Evolutionary conservation across 768 basidiomycete genomes (phyloP).

Genomic region (Russula ochroleuca): DNA sequence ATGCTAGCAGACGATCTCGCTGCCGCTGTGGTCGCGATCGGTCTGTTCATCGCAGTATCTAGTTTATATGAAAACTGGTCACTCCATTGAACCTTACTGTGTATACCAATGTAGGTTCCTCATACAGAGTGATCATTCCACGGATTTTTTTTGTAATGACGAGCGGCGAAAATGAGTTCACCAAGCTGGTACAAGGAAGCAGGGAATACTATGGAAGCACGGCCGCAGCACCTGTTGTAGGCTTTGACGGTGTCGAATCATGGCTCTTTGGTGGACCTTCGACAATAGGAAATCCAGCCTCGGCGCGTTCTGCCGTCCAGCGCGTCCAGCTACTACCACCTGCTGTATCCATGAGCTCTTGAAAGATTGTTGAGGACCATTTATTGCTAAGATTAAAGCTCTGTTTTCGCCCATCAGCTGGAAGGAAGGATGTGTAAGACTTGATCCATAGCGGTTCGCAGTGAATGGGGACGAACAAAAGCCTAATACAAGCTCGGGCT

Average conservation of each 20-base stretch:
- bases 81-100: slow-evolving; percentile 9
- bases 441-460: neutral
- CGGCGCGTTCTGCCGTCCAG: slow-evolving; percentile 47
- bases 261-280: slow-evolving; percentile 24
- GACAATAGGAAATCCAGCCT: slow-evolving; percentile 48
- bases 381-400: slow-evolving; percentile 58
- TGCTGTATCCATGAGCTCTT: slow-evolving; percentile 65
- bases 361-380: slow-evolving; percentile 62
- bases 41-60: slow-evolving; percentile 45
- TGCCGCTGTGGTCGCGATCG: slow-evolving; percentile 64
- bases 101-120: slow-evolving; percentile 1
- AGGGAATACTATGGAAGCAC: slow-evolving; percentile 23
- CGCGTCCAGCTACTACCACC: slow-evolving; percentile 57
- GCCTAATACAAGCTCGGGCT: slow-evolving; percentile 55
- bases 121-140: neutral
- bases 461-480: slow-evolving; percentile 49
- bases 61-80: slow-evolving; percentile 12
- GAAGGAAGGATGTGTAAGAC: neutral
- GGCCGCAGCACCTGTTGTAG: slow-evolving; percentile 27
- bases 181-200: neutral
- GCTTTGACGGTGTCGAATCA: neutral
- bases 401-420: slow-evolving; percentile 49
- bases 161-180: neutral
- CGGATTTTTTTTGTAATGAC: neutral
- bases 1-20: slow-evolving; percentile 69